Evolutionary conservation across 2,329 filamentous ascomycete species (phyloP), one percentile per base, ranked within the genome.

Genomic region (Pseudocercospora fuligena): DNA sequence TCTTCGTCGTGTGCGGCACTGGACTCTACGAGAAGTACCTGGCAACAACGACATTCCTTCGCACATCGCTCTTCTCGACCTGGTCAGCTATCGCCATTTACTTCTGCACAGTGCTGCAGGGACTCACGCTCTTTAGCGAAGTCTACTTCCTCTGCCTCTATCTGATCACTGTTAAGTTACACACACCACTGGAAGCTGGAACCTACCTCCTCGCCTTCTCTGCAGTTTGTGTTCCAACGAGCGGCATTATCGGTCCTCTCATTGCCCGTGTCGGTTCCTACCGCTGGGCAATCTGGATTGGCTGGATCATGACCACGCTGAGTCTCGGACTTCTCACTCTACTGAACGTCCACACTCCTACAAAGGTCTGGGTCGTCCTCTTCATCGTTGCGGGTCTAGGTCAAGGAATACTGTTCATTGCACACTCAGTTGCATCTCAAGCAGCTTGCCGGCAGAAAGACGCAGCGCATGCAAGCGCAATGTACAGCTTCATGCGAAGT

Each of bases 401-500:
- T 0, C 67, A 77, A 2, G 85, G 85, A 1, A 67, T 85, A 1
- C 66, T 82, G 5, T 74, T 84, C 21, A 74, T 80, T 1, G 75
- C 78, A 0, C 74, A 82, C 5, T 78, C 83, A 1, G 81, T 84
- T 0, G 81, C 84, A 0, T 76, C 83, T 16, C 79, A 82, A 70
- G 83, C 82, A 0, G 69, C 68, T 7, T 70, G 66, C 31, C 58
- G 63, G 19, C 61, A 68, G 8, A 66, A 67, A 1, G 80, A 84
- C 60, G 73, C 74, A 0, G 79, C 80, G 1, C 63, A 77, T 1
- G 79, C 80, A 0, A 81, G 80, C 2, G 78, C 74, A 1, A 80
- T 81, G 51, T 84, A 80, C 77, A 73, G 77, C 0, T 87, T 86
- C 65, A 72, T 84, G 64, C 80, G 84, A 43, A 80, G 74, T 61